A percentile compares a stretch with the other conserved stretches of the same genome.
Conservation (phyloP, 2,329 filamentous ascomycete species). For the Colletotrichum eleusines region DNA sequence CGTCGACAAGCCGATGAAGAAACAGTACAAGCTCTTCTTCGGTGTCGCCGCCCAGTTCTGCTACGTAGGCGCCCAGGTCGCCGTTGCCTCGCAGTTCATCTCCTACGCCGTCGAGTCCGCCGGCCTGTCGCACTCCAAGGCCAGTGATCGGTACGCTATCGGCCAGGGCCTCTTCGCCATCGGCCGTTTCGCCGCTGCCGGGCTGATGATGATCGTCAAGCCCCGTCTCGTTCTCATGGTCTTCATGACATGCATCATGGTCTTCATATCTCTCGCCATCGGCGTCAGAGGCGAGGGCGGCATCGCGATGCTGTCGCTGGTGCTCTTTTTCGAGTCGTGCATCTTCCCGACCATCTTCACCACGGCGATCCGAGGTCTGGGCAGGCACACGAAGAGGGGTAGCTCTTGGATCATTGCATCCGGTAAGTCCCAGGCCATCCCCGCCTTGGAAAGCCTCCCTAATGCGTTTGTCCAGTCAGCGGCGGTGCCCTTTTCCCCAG, state of each 20-base stretch:
- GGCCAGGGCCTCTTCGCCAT: slow-evolving; percentile 71
- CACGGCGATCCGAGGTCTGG: slow-evolving; percentile 65
- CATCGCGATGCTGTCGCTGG: slow-evolving; percentile 66
- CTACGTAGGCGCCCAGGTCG: slow-evolving; percentile 71
- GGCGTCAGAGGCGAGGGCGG: slow-evolving; percentile 63
- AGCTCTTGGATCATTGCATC: slow-evolving; percentile 50
- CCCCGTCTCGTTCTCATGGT: slow-evolving; percentile 66
- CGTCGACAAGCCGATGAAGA: slow-evolving; percentile 58
- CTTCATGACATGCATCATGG: slow-evolving; percentile 64
- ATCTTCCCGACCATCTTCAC: slow-evolving; percentile 72
- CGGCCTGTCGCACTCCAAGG: slow-evolving; percentile 28
- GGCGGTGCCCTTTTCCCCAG: slow-evolving; percentile 30
- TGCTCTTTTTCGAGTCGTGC: slow-evolving; percentile 69
- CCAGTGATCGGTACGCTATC: slow-evolving; percentile 66
- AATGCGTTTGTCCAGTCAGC: not conserved
- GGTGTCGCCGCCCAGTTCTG: slow-evolving; percentile 73
- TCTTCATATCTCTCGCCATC: slow-evolving; percentile 67
- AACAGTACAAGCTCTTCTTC: slow-evolving; percentile 72
- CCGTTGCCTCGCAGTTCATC: slow-evolving; percentile 67
- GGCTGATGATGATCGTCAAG: slow-evolving; percentile 66
- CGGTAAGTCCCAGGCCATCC: not conserved
- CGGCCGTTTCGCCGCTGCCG: slow-evolving; percentile 69
- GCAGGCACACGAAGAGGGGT: slow-evolving; percentile 67
- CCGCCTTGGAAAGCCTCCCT: not conserved
- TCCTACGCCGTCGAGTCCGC: slow-evolving; percentile 58